These are phyloP conservation scores for Aspergillus aculeatus DNA, from an alignment of 2,329 filamentous ascomycete genomes.

Conservation along the genomic window DNA sequence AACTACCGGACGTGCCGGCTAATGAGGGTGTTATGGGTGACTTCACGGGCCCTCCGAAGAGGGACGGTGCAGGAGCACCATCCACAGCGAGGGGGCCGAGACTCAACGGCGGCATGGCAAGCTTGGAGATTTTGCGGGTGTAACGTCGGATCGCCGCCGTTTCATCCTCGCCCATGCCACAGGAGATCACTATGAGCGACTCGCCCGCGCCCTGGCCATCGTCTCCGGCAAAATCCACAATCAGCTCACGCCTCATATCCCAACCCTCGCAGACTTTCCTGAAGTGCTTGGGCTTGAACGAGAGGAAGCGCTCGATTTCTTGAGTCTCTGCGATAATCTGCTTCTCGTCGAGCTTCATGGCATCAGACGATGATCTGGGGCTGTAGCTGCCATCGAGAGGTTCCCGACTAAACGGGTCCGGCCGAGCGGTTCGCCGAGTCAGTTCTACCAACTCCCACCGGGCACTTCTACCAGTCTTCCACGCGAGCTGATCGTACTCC, in stretches of 20 bases:
- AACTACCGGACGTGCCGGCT: constrained; percentile 17
- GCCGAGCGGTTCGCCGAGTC: constrained; percentile 68
- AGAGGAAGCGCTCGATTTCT: constrained; percentile 76
- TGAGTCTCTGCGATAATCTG: constrained; percentile 74
- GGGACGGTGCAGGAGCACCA: constrained; percentile 36
- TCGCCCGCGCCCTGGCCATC: constrained; percentile 77
- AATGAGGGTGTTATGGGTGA: constrained; percentile 20
- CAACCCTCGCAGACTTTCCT: constrained; percentile 75
- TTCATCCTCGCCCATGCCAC: constrained; percentile 63
- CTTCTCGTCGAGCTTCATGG: constrained; percentile 67
- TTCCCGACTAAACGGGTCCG: constrained; percentile 70
- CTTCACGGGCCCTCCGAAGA: constrained; percentile 50
- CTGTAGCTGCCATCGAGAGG: constrained; percentile 73
- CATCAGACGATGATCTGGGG: constrained; percentile 72
- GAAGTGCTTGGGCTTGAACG: constrained; percentile 73
- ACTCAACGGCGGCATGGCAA: constrained; percentile 20
- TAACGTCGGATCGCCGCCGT: constrained; percentile 56
- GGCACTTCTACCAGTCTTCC: constrained; percentile 74
- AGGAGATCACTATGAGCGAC: constrained; percentile 69
- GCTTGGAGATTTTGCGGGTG: constrained; percentile 52
- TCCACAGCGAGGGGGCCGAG: constrained; percentile 9
- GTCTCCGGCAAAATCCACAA: constrained; percentile 85
- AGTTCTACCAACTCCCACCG: constrained; percentile 79
- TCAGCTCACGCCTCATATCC: constrained; percentile 84
- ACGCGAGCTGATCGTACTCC: constrained; percentile 66